phyloP scores from a whole-genome alignment of 1,139 yeast genomes.

The Suhomyces taliae region DNA sequence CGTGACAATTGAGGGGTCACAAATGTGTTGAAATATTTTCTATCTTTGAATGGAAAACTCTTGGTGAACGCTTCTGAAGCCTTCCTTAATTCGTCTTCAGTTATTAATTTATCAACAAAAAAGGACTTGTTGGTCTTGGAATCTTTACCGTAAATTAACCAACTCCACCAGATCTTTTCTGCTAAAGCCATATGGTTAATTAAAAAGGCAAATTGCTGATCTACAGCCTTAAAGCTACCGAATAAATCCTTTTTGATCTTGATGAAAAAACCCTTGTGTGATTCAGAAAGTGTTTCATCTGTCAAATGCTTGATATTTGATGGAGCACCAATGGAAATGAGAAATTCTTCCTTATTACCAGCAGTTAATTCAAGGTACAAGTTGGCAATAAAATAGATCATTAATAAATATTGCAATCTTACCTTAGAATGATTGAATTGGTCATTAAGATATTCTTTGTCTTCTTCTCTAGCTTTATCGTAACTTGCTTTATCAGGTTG shows the following conservation, averaged over 20 bases:
- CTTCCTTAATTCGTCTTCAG: constrained; percentile 23
- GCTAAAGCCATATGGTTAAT: constrained; percentile 28
- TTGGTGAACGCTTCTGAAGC: constrained; percentile 18
- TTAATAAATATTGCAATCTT: constrained; percentile 31
- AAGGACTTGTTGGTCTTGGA: constrained; percentile 30
- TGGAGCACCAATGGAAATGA: constrained; percentile 26
- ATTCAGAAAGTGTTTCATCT: constrained; percentile 34
- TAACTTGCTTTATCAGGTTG: constrained; percentile 12
- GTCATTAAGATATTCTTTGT: constrained; percentile 26
- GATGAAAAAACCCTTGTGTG: constrained; percentile 21
- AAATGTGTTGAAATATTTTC: constrained; percentile 42
- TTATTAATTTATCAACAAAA: constrained; percentile 24
- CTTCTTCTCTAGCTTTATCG: constrained; percentile 25
- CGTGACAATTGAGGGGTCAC: constrained; percentile 48
- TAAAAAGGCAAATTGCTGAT: constrained; percentile 28
- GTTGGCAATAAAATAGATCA: constrained; percentile 32
- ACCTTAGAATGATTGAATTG: constrained; percentile 29
- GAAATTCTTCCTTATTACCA: constrained; percentile 24
- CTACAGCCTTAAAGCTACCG: constrained; percentile 21
- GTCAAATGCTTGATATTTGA: constrained; percentile 37
- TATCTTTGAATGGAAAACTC: constrained; percentile 31
- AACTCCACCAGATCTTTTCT: constrained; percentile 45
- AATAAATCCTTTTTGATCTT: constrained; percentile 31
- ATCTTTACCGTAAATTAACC: constrained; percentile 44
- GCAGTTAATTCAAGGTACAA: constrained; percentile 33